Conservation (phyloP, 306 rosid genomes). For the Trichosanthes cucumerina region DNA sequence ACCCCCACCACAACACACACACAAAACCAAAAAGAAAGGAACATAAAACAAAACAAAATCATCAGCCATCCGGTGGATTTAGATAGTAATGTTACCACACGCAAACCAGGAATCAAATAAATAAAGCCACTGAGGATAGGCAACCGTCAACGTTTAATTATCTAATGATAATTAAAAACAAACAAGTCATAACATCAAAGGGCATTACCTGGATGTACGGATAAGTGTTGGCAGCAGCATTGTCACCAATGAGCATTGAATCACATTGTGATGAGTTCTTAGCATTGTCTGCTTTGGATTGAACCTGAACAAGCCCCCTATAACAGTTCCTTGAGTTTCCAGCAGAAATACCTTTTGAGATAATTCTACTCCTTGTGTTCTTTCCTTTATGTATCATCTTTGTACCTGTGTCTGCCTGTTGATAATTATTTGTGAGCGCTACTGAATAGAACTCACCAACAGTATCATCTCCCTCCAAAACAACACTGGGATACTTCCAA, state of each 20-base stretch:
- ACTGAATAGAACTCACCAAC: slow-evolving; percentile 91
- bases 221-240: slow-evolving; percentile 85
- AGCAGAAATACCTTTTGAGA: slow-evolving; percentile 83
- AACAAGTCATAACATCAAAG: background rate
- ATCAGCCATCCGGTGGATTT: background rate
- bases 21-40: background rate
- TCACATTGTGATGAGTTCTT: slow-evolving; percentile 84
- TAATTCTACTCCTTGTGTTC: slow-evolving; percentile 82
- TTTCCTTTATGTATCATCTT: slow-evolving; percentile 96
- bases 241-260: slow-evolving; percentile 92
- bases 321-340: slow-evolving; percentile 84
- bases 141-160: background rate
- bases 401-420: slow-evolving; percentile 88
- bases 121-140: background rate
- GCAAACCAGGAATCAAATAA: background rate
- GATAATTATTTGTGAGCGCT: slow-evolving; percentile 81
- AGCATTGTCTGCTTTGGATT: slow-evolving; percentile 76
- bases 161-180: background rate
- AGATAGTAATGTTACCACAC: background rate
- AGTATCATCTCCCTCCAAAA: slow-evolving; percentile 84
- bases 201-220: slow-evolving; percentile 71
- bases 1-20: background rate
- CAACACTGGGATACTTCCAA: slow-evolving; percentile 92
- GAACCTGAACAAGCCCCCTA: slow-evolving; percentile 90
- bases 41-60: background rate